Percentiles rank a stretch among this genome's conserved stretches.
These are phyloP conservation scores for Hypholoma sublateritium DNA, from an alignment of 768 basidiomycete species.

Conservation along the genomic window DNA sequence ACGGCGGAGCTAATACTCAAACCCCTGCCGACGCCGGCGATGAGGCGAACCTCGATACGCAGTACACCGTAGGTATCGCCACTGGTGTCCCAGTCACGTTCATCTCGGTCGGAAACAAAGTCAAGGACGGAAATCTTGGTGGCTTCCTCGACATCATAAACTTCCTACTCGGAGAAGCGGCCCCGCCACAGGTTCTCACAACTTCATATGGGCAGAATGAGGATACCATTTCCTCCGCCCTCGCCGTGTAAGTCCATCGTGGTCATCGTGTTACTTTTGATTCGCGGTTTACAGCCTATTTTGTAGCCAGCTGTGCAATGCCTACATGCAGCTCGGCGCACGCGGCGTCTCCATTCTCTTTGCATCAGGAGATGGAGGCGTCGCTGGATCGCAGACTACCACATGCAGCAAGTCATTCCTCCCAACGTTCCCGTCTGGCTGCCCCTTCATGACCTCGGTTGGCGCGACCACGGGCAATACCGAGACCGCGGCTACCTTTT, in stretches of 20 bases:
- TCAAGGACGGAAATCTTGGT: constrained; percentile 28
- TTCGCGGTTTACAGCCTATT: not conserved
- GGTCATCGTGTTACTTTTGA: not conserved
- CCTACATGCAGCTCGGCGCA: constrained; percentile 53
- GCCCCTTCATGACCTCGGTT: constrained; percentile 50
- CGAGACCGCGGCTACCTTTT: constrained; percentile 43
- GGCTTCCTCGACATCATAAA: constrained; percentile 35
- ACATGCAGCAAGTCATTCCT: constrained; percentile 22
- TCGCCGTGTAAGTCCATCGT: constrained; percentile 23
- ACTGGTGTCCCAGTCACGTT: constrained; percentile 32
- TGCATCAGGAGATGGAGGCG: constrained; percentile 59
- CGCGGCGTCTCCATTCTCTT: constrained; percentile 62
- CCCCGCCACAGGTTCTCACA: constrained; percentile 38
- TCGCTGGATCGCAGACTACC: constrained; percentile 28
- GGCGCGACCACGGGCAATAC: constrained; percentile 44
- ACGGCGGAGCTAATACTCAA: constrained; percentile 34
- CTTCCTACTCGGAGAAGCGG: constrained; percentile 21
- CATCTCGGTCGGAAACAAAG: constrained; percentile 29
- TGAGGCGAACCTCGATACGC: constrained; percentile 36
- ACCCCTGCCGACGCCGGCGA: constrained; percentile 26
- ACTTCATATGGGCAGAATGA: constrained; percentile 45
- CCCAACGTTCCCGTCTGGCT: constrained; percentile 30
- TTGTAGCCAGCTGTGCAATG: constrained; percentile 37
- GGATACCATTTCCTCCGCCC: constrained; percentile 32
- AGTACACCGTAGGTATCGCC: constrained; percentile 38